A percentile compares a stretch with the other conserved stretches of the same genome.
phyloP scores from a whole-genome alignment of 2,329 filamentous ascomycete species.

The Hypoxylon sp. region DNA sequence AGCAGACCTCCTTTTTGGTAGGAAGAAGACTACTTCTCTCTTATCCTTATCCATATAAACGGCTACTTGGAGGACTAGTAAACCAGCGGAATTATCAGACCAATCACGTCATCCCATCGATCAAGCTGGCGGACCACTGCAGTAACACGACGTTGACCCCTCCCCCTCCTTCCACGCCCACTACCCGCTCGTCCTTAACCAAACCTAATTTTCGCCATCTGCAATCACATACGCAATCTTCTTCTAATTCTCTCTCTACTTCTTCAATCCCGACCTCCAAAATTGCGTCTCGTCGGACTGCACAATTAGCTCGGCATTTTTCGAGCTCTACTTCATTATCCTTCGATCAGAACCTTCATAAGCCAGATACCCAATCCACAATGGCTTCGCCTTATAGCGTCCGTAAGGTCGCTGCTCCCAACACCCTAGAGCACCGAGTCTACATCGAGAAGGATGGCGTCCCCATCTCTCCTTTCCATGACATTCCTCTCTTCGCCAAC shows the following conservation, averaged over 20 bases:
- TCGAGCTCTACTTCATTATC: conserved; percentile 57
- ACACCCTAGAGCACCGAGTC: conserved; percentile 97
- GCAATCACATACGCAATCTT: conserved; percentile 43
- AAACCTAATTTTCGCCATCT: conserved; percentile 42
- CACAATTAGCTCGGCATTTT: conserved; percentile 70
- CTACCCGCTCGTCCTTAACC: conserved; percentile 30
- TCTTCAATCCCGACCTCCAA: conserved; percentile 48
- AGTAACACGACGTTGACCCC: conserved; percentile 51
- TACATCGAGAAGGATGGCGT: conserved; percentile 98
- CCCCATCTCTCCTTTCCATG: conserved; percentile 96
- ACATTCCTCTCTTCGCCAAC: conserved; percentile 98
- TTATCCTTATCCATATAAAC: conserved; percentile 31
- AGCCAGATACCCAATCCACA: conserved; percentile 53
- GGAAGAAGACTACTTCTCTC: conserved; percentile 33
- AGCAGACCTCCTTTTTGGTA: conserved; percentile 44
- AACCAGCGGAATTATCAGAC: conserved; percentile 42
- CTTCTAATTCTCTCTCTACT: conserved; percentile 24
- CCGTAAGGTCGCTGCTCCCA: conserved; percentile 89
- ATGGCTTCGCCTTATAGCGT: conserved; percentile 79
- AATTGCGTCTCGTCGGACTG: conserved; percentile 67
- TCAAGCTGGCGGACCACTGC: conserved; percentile 50
- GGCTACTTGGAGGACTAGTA: conserved; percentile 38
- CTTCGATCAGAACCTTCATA: conserved; percentile 36
- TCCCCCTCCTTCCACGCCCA: conserved; percentile 53
- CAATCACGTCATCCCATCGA: conserved; percentile 52